Evolutionary conservation across 73 alveolate genomes (phyloP), one percentile per base, ranked within the genome.

Genomic region (Paramecium tetraurelia): DNA sequence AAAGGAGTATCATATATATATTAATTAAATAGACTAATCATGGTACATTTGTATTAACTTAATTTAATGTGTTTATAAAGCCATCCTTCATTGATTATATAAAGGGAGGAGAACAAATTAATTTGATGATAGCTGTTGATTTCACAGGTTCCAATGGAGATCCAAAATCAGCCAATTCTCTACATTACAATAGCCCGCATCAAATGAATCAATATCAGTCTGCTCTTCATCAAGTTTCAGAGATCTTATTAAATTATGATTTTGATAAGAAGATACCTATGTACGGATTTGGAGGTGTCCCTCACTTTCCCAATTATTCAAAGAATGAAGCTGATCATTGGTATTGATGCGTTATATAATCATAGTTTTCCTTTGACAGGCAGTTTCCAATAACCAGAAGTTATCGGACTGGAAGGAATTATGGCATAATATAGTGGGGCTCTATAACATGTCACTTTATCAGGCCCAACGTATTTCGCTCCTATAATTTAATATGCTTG

Each of bases 221-320:
- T 57, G 99, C 99, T 18, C 72, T 97, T 2, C 38, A 50, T 38
- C 75, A 92, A 29, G 98, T 97, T 16, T 98, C 99, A 10, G 58
- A 69, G 33, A 95, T 97, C 10, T 57, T 97, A 46, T 96, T 95
- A 71, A 93, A 63, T 46, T 97, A 97, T 93, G 99, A 96, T 80
- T 40, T 85, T 77, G 97, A 97, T 87, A 86, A 94, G 93, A 22
- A 36, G 59, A 95, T 97, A 69, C 99, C 99, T 31, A 93, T 95
- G 85, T 97, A 93, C 92, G 99, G 99, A 20, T 97, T 97, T 92
- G 99, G 99, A 5, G 99, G 99, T 10, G 92, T 93, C 22, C 98
- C 99, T 5, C 89, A 93, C 10, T 89, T 85, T 27, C 88, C 94
- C 4, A 89, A 89, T 36, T 89, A 89, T 50, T 24, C 59, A 18